Percentiles rank a stretch among this genome's conserved stretches.
Evolutionary conservation across 768 basidiomycete species (phyloP).

Genomic region (Collybia nuda): DNA sequence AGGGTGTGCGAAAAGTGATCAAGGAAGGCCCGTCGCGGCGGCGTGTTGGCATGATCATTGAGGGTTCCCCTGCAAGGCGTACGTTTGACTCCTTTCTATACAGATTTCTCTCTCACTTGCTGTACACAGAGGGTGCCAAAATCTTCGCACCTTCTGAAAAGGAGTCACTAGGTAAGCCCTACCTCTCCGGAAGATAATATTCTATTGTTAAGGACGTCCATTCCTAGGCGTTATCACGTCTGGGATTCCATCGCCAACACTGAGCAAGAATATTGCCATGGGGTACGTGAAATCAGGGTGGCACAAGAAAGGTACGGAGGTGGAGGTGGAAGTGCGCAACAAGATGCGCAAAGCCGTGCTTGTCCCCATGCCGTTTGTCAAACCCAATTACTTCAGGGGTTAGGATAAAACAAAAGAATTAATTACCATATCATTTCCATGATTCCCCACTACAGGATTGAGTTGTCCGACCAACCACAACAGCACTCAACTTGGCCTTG

Average conservation of each 20-base stretch:
- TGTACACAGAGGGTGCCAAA: conserved; percentile 62
- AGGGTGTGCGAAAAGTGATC: conserved; percentile 69
- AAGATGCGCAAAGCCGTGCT: conserved; percentile 75
- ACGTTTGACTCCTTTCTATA: conserved; percentile 24
- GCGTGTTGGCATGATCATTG: conserved; percentile 80
- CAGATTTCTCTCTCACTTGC: neutral
- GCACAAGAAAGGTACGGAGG: conserved; percentile 89
- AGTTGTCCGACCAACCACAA: too few species aligned
- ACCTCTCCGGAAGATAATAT: too few species aligned
- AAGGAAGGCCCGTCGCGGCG: conserved; percentile 76
- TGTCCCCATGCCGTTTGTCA: conserved; percentile 86
- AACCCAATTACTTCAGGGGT: conserved; percentile 80
- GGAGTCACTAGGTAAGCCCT: conserved; percentile 62
- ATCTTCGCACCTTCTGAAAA: conserved; percentile 57
- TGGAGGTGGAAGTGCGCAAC: conserved; percentile 82
- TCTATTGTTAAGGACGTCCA: too few species aligned
- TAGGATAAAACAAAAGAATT: too few species aligned
- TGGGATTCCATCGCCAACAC: conserved; percentile 91
- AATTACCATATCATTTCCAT: too few species aligned
- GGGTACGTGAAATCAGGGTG: conserved; percentile 79
- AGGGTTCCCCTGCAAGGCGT: conserved; percentile 87
- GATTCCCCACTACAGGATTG: too few species aligned
- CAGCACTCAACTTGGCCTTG: too few species aligned
- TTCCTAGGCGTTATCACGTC: too few species aligned
- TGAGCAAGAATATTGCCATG: conserved; percentile 94